Conservation (phyloP, 768 basidiomycete species). For the Coprinopsis cinerea region DNA sequence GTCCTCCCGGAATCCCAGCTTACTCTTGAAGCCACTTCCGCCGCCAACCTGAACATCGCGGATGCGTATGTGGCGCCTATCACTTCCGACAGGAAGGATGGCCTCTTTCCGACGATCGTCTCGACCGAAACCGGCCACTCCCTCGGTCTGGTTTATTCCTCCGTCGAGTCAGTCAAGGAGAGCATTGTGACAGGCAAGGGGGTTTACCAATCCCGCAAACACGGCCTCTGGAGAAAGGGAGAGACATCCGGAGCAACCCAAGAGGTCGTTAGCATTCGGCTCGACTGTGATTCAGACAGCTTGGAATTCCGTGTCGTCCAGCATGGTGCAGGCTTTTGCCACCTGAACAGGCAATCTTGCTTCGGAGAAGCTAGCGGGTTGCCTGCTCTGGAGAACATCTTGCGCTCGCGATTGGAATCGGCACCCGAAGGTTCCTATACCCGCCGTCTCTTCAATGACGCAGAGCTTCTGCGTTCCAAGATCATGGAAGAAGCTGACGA, state of each 20-base stretch:
- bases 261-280: constrained; percentile 70
- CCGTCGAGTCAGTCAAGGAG: constrained; percentile 75
- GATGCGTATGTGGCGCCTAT: constrained; percentile 85
- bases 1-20: constrained; percentile 72
- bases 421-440: constrained; percentile 95
- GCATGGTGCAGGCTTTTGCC: constrained; percentile 90
- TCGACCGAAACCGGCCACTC: constrained; percentile 72
- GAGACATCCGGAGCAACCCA: constrained; percentile 95
- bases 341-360: constrained; percentile 81
- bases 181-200: constrained; percentile 86
- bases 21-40: constrained; percentile 48
- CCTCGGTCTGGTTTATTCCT: constrained; percentile 95
- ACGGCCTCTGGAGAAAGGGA: constrained; percentile 95
- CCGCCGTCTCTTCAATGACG: constrained; percentile 74
- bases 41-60: constrained; percentile 60
- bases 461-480: constrained; percentile 80
- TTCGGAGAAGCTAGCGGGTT: constrained; percentile 83
- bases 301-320: constrained; percentile 89
- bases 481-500: constrained; percentile 99
- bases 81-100: constrained; percentile 82
- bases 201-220: constrained; percentile 93
- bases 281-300: constrained; percentile 92
- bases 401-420: constrained; percentile 60
- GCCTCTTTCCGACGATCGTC: constrained; percentile 89
- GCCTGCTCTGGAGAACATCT: constrained; percentile 71